Conservation (phyloP, 2,329 filamentous ascomycete species). For the Lachnellula occidentalis region DNA sequence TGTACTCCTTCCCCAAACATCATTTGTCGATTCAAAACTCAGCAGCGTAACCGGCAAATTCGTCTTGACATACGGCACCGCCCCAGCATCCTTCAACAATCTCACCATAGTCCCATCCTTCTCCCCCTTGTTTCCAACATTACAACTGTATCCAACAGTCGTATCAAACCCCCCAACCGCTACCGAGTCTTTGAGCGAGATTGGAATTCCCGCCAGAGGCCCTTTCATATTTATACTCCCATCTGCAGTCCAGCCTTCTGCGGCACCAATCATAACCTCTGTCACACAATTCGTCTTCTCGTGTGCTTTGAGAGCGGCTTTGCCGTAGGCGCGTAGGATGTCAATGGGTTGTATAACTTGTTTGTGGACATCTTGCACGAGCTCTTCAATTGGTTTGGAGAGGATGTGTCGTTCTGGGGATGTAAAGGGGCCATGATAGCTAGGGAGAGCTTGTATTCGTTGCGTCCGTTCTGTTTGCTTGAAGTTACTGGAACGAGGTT, state of each 20-base stretch:
- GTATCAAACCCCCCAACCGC: constrained; percentile 80
- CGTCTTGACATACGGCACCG: constrained; percentile 89
- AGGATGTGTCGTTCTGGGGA: constrained; percentile 61
- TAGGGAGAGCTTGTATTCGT: constrained; percentile 61
- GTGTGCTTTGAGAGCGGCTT: constrained; percentile 78
- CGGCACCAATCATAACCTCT: constrained; percentile 74
- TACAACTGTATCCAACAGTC: constrained; percentile 72
- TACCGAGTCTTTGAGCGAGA: constrained; percentile 78
- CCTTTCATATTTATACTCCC: constrained; percentile 66
- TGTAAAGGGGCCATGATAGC: constrained; percentile 63
- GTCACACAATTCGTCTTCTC: constrained; percentile 85
- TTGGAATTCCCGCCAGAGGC: constrained; percentile 78
- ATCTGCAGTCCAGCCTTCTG: constrained; percentile 63
- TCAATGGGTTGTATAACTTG: constrained; percentile 59
- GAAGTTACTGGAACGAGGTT: constrained; percentile 51
- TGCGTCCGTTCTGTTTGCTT: constrained; percentile 73
- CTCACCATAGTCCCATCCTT: constrained; percentile 67
- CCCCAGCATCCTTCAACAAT: constrained; percentile 80
- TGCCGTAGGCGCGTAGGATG: constrained; percentile 80
- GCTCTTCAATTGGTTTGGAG: constrained; percentile 66
- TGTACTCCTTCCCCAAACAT: constrained; percentile 73
- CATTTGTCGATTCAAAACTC: constrained; percentile 40
- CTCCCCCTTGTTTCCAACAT: constrained; percentile 70
- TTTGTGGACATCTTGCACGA: constrained; percentile 75
- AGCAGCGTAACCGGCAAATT: constrained; percentile 71